Evolutionary conservation across 2,329 filamentous ascomycete species (phyloP).

Genomic region (Talaromyces sp.): DNA sequence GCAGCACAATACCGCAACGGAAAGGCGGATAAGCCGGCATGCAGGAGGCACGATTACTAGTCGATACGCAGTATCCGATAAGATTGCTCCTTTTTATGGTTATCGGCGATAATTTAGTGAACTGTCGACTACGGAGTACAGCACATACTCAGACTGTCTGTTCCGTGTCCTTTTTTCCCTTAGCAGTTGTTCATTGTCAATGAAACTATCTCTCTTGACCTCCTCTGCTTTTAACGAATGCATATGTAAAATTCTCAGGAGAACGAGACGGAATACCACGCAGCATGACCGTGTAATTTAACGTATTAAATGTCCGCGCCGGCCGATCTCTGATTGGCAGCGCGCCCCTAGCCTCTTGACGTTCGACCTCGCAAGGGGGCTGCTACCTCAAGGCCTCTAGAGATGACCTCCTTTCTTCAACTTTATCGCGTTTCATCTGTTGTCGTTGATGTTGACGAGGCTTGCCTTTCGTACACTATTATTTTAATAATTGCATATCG

Average conservation of each 20-base stretch:
- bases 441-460: neutral
- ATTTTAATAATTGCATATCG: slow-evolving; percentile 4
- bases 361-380: slow-evolving; percentile 8
- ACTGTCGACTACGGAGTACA: neutral
- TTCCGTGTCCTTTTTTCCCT: neutral
- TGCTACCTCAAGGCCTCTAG: neutral
- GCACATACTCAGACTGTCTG: neutral
- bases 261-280: neutral
- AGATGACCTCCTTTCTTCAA: neutral
- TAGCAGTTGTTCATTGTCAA: neutral
- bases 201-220: neutral
- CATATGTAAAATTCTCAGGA: neutral
- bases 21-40: slow-evolving; percentile 7
- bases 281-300: slow-evolving; percentile 9
- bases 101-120: neutral
- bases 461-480: neutral
- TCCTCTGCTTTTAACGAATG: neutral
- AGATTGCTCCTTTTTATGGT: slow-evolving; percentile 10
- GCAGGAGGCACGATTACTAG: slow-evolving; percentile 6
- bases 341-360: slow-evolving; percentile 1
- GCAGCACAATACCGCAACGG: neutral
- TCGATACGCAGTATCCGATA: slow-evolving; percentile 11
- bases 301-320: neutral
- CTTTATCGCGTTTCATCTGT: neutral
- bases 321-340: slow-evolving; percentile 6